These are phyloP conservation scores for Elsinoe batatas DNA, from an alignment of 2,329 filamentous ascomycete species.

Conservation along the genomic window DNA sequence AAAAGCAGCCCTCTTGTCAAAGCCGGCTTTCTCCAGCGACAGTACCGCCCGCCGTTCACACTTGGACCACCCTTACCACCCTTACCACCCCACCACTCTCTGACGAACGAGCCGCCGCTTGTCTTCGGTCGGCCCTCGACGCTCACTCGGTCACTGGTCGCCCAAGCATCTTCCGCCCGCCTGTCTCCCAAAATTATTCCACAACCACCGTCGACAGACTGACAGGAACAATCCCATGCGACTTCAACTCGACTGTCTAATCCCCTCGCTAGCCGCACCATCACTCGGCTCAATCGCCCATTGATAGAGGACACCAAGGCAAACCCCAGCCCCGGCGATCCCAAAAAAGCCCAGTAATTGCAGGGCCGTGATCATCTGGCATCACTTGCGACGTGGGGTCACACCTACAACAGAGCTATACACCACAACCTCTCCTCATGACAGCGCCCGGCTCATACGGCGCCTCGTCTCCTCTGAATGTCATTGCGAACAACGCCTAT, in stretches of 20 bases:
- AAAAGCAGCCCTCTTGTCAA: constrained; percentile 2
- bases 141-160: not conserved
- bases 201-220: not conserved
- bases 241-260: not conserved
- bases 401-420: not conserved
- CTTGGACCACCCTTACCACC: constrained; percentile 6
- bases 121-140: not conserved
- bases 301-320: not conserved
- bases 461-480: constrained; percentile 11
- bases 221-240: not conserved
- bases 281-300: not conserved
- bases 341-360: not conserved
- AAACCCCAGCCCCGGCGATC: not conserved
- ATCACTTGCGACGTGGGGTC: constrained; percentile 7
- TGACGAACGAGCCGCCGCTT: not conserved
- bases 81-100: not conserved
- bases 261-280: constrained; percentile 6
- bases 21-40: constrained; percentile 6
- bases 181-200: constrained; percentile 1
- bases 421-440: not conserved
- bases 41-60: constrained; percentile 1
- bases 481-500: constrained; percentile 3
- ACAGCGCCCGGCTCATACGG: constrained; percentile 5
- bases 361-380: not conserved
- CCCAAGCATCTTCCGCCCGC: not conserved